Conservation (phyloP, 1,139 yeast species). For the Kurtzmaniella quercitrusa region DNA sequence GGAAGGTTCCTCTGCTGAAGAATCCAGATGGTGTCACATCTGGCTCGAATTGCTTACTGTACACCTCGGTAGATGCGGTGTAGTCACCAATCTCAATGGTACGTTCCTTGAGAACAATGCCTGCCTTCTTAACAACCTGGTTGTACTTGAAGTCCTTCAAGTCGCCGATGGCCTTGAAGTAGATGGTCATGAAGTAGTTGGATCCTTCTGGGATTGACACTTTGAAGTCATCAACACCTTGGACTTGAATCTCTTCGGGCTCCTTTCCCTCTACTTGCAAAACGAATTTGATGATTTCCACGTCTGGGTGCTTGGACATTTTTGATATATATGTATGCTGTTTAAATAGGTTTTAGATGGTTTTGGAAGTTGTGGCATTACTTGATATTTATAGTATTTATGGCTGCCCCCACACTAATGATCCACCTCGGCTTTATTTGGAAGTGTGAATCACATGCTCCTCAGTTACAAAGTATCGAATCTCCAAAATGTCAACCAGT, state of each 20-base stretch:
- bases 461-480: not conserved
- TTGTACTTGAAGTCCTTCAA: conserved; percentile 32
- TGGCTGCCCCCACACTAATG: not conserved
- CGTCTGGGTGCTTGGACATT: conserved; percentile 21
- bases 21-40: conserved; percentile 42
- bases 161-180: conserved; percentile 29
- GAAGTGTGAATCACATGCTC: not conserved
- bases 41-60: conserved; percentile 26
- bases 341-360: too few relatives aligned
- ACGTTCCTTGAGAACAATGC: conserved; percentile 31
- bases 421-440: not conserved
- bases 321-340: not conserved
- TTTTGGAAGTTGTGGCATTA: not conserved
- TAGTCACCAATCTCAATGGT: conserved; percentile 29
- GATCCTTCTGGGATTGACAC: conserved; percentile 38
- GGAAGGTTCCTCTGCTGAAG: conserved; percentile 34
- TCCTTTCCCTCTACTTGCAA: conserved; percentile 30
- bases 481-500: not conserved
- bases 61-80: conserved; percentile 28
- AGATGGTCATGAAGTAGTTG: conserved; percentile 29
- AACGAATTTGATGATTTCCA: conserved; percentile 30
- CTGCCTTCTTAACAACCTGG: conserved; percentile 37
- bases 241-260: conserved; percentile 22
- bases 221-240: conserved; percentile 25
- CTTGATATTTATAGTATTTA: conserved; percentile 1